Evolutionary conservation across 2,329 filamentous ascomycete genomes (phyloP).

Genomic region (Exophiala viscosa): DNA sequence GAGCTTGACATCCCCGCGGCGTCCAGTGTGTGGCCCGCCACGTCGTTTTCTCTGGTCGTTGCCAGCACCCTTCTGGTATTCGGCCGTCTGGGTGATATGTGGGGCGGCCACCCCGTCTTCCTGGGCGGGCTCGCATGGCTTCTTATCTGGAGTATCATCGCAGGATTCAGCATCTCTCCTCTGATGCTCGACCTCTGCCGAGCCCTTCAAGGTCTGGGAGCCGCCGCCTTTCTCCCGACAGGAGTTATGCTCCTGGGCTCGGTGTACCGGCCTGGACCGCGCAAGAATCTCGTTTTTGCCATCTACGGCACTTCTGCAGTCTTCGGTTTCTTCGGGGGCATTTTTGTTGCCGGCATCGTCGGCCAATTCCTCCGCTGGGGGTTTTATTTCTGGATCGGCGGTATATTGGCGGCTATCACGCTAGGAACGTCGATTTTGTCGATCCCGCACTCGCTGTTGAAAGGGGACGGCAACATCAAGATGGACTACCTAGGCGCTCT

Average conservation of each 20-base stretch:
- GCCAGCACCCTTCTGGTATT: slow-evolving; percentile 52
- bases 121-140: slow-evolving; percentile 62
- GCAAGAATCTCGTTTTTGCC: slow-evolving; percentile 66
- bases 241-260: slow-evolving; percentile 64
- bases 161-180: slow-evolving; percentile 65
- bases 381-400: slow-evolving; percentile 67
- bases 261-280: slow-evolving; percentile 62
- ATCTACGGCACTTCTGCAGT: slow-evolving; percentile 54
- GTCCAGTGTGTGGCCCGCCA: slow-evolving; percentile 55
- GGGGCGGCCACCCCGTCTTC: slow-evolving; percentile 61
- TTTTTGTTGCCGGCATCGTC: slow-evolving; percentile 61
- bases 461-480: slow-evolving; percentile 37
- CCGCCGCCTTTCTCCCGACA: slow-evolving; percentile 67
- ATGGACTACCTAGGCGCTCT: slow-evolving; percentile 68
- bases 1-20: slow-evolving; percentile 65
- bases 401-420: slow-evolving; percentile 50
- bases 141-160: slow-evolving; percentile 63
- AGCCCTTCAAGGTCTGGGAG: slow-evolving; percentile 69
- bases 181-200: slow-evolving; percentile 70
- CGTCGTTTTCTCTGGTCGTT: slow-evolving; percentile 48
- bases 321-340: slow-evolving; percentile 52
- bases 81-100: slow-evolving; percentile 57
- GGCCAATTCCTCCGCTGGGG: slow-evolving; percentile 55
- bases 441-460: slow-evolving; percentile 47
- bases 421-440: slow-evolving; percentile 44